A percentile compares a stretch with the other conserved stretches of the same genome.
Conservation (phyloP, 768 basidiomycete genomes). For the Hortiboletus campestris region DNA sequence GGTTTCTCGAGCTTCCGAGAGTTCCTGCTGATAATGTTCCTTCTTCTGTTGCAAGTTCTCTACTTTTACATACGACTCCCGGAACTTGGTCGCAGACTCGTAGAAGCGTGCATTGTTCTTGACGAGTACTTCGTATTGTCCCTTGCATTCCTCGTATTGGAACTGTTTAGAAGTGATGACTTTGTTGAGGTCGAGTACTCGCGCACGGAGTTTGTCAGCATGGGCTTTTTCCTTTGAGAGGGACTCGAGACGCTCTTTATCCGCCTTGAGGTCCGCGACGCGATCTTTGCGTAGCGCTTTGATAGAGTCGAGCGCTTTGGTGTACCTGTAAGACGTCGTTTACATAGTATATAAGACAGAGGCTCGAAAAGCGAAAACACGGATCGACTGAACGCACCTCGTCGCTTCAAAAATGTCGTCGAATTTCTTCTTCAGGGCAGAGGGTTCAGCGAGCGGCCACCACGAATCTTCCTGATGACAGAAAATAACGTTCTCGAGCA, state of each 20-base stretch:
- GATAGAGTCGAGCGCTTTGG: slow-evolving; percentile 93
- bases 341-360: too few relatives aligned
- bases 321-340: slow-evolving; percentile 60
- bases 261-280: slow-evolving; percentile 85
- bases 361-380: background rate
- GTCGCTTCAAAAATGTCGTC: slow-evolving; percentile 99
- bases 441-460: slow-evolving; percentile 93
- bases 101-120: slow-evolving; percentile 76
- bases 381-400: slow-evolving; percentile 46
- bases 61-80: slow-evolving; percentile 75
- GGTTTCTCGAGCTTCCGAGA: slow-evolving; percentile 59
- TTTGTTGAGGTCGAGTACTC: slow-evolving; percentile 58
- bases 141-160: slow-evolving; percentile 69
- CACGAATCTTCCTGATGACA: slow-evolving; percentile 99
- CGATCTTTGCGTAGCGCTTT: slow-evolving; percentile 89
- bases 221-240: slow-evolving; percentile 81
- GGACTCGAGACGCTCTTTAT: slow-evolving; percentile 80
- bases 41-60: slow-evolving; percentile 63
- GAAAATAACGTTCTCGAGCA: slow-evolving; percentile 98
- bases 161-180: slow-evolving; percentile 68
- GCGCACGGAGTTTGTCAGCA: slow-evolving; percentile 75
- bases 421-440: slow-evolving; percentile 95
- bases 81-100: slow-evolving; percentile 80
- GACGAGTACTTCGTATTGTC: slow-evolving; percentile 60
- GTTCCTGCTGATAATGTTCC: slow-evolving; percentile 56